Evolutionary conservation across 331 rosid genomes (phyloP).

Genomic region (Malus hybrid): DNA sequence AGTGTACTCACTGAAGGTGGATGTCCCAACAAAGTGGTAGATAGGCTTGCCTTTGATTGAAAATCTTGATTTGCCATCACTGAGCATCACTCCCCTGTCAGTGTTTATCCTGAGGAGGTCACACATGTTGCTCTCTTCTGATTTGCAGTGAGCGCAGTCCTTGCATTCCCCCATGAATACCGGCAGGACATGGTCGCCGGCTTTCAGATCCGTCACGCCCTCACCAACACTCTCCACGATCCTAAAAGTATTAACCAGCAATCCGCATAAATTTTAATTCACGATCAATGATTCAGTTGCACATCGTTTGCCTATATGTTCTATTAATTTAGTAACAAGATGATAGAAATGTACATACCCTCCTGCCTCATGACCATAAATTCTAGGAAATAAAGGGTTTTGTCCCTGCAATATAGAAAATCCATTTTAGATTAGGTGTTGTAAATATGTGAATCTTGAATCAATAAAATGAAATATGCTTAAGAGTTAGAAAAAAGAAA

Average conservation of each 20-base stretch:
- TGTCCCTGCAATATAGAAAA: slow-evolving; percentile 49
- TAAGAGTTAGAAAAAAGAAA: not conserved
- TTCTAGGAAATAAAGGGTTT: slow-evolving; percentile 84
- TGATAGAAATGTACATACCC: slow-evolving; percentile 34
- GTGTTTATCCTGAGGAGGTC: slow-evolving; percentile 76
- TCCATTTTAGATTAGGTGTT: not conserved
- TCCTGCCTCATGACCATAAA: slow-evolving; percentile 91
- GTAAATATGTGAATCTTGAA: not conserved
- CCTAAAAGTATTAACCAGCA: slow-evolving; percentile 18
- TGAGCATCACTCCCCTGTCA: slow-evolving; percentile 67
- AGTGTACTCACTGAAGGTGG: slow-evolving; percentile 78
- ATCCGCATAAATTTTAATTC: not conserved
- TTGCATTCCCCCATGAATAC: slow-evolving; percentile 82
- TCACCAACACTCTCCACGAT: slow-evolving; percentile 83
- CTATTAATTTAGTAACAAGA: not conserved
- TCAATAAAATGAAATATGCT: not conserved
- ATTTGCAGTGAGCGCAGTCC: slow-evolving; percentile 66
- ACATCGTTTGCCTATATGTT: not conserved
- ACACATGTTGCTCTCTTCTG: slow-evolving; percentile 87
- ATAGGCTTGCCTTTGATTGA: slow-evolving; percentile 60
- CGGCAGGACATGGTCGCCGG: slow-evolving; percentile 83
- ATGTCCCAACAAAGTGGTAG: slow-evolving; percentile 79
- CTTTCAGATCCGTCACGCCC: slow-evolving; percentile 68
- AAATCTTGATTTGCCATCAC: slow-evolving; percentile 59
- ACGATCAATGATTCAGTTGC: too few species aligned